Base-by-base conservation (phyloP, 2,329 filamentous ascomycete species). In the Helotiales sp. region DNA sequence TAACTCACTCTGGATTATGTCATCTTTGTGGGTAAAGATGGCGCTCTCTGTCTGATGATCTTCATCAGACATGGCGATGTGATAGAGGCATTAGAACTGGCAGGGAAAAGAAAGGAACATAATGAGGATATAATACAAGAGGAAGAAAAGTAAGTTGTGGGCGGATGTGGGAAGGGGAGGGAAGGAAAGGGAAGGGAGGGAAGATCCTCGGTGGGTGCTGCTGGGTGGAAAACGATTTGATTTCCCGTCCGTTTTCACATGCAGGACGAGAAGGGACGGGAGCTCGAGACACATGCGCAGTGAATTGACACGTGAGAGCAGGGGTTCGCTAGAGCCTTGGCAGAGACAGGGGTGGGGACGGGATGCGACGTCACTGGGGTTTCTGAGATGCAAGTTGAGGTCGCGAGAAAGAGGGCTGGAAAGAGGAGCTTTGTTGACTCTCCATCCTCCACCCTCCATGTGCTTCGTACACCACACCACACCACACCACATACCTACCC, bases 11-110 rank as follows among this genome's bases (percentile, higher is more conserved):
- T 72, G 67, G 57, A 76, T 75, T 67, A 76, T 73, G 54, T 65
- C 65, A 64, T 75, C 69, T 67, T 76, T 76, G 52, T 72, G 65
- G 11, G 69, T 40, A 22, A 66, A 60, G 57, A 71, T 61, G 65
- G 66, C 69, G 66, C 63, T 71, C 68, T 70, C 68, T 68, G 68
- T 68, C 72, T 66, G 70, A 72, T 69, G 67, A 37, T 60, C 64
- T 59, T 74, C 75, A 74, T 73, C 72, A 71, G 75, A 75, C 75
- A 76, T 76, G 69, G 70, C 72, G 72, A 63, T 54, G 63, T 52
- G 32, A 69, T 55, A 69, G 63, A 71, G 50, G 70, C 71, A 74
- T 74, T 69, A 75, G 65, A 71, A 66, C 28, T 57, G 50, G 49
- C 54, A 57, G 34, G 2, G 17, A 20, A 24, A 55, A 49, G 60